Conservation (phyloP, 495 filamentous ascomycete genomes). For the Choiromyces venosus region DNA sequence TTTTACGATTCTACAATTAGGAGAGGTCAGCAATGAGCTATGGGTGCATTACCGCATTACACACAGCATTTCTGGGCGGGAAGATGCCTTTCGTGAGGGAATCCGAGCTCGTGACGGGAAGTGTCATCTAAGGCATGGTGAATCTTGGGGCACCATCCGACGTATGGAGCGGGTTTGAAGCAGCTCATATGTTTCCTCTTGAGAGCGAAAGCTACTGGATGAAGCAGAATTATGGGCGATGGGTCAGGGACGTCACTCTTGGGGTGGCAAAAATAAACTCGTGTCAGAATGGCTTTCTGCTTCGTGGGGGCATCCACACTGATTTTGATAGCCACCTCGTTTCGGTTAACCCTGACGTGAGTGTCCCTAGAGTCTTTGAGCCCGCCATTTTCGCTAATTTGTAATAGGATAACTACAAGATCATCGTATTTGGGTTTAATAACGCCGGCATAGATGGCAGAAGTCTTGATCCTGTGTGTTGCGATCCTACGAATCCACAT, state of each 20-base stretch:
- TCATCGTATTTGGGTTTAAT: slow-evolving; percentile 29
- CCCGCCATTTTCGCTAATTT: slow-evolving; percentile 5
- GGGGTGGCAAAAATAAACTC: slow-evolving; percentile 26
- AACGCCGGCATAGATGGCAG: slow-evolving; percentile 20
- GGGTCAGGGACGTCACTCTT: slow-evolving; percentile 11
- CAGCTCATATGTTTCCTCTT: slow-evolving; percentile 19
- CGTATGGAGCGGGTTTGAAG: slow-evolving; percentile 15
- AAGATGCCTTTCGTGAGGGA: slow-evolving; percentile 11
- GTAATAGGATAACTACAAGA: slow-evolving; percentile 39
- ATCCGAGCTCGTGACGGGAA: slow-evolving; percentile 10
- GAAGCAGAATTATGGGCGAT: too few species aligned
- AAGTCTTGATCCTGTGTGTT: slow-evolving; percentile 35
- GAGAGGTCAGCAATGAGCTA: slow-evolving; percentile 6
- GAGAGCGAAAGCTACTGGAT: slow-evolving; percentile 5
- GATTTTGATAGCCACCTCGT: slow-evolving; percentile 24
- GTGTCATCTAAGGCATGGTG: slow-evolving; percentile 12
- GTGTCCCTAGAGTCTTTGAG: slow-evolving; percentile 5
- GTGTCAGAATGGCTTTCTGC: slow-evolving; percentile 29
- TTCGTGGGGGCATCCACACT: slow-evolving; percentile 16
- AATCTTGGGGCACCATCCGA: not conserved
- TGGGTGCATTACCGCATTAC: slow-evolving; percentile 15
- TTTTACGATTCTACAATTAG: slow-evolving; percentile 10
- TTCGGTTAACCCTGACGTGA: slow-evolving; percentile 30
- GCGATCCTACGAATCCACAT: slow-evolving; percentile 35
- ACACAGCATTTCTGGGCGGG: slow-evolving; percentile 8